These are phyloP conservation scores for Aristolochia fimbriata DNA, from an alignment of 164 flowering plant genomes.

Conservation along the genomic window DNA sequence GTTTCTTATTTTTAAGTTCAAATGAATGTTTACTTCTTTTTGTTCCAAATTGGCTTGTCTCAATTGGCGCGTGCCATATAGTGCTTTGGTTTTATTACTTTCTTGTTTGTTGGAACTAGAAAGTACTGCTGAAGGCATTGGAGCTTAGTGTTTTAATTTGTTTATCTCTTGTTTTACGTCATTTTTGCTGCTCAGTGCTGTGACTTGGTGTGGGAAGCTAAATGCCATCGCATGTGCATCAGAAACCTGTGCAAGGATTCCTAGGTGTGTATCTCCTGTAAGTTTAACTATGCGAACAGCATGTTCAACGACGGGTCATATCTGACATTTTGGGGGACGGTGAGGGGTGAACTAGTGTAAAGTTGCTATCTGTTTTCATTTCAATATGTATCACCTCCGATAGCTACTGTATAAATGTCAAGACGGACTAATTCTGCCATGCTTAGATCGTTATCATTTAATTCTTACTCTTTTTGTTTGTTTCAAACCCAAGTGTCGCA, in stretches of 20 bases:
- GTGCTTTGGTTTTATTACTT: not conserved
- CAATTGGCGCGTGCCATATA: not conserved
- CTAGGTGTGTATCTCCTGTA: slow-evolving; percentile 49
- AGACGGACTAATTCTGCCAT: no score
- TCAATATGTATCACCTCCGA: no score
- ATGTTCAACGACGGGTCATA: not conserved
- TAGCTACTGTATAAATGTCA: no score
- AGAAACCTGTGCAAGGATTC: slow-evolving; percentile 98
- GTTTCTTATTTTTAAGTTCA: no score
- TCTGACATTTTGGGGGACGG: not conserved
- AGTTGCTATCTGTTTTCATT: no score
- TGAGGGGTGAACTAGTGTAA: no score
- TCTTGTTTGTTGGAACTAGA: not conserved
- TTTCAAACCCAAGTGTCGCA: no score
- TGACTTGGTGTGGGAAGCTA: slow-evolving; percentile 91
- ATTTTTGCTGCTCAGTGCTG: slow-evolving; percentile 51
- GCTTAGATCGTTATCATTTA: no score
- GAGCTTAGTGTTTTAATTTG: not conserved
- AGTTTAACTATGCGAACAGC: not conserved
- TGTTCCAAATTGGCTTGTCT: not conserved
- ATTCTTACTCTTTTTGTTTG: no score
- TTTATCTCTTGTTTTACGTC: not conserved
- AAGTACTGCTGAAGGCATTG: no score
- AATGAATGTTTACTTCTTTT: not conserved
- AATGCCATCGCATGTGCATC: slow-evolving; percentile 97